Evolutionary conservation across 1,284 basidiomycete genomes (phyloP), one percentile per base, ranked within the genome.

Genomic region (Porogramme epimiltina): DNA sequence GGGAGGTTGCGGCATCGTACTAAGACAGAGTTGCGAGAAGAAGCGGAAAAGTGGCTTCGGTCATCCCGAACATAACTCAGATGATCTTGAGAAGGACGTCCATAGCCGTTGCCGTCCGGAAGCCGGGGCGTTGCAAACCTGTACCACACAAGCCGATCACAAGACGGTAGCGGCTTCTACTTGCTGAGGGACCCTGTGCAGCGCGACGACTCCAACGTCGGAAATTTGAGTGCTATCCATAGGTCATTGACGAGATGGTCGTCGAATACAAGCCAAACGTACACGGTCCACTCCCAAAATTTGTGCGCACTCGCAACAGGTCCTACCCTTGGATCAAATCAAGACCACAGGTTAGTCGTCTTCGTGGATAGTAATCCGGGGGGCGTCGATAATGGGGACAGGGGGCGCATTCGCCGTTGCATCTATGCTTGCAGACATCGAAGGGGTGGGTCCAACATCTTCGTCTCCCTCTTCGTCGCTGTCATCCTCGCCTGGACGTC

Each of bases 311-410:
- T n/a, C n/a, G n/a, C n/a, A n/a, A n/a, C n/a, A n/a, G n/a, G n/a
- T n/a, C n/a, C n/a, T n/a, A n/a, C n/a, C n/a, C n/a, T n/a, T n/a
- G n/a, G n/a, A n/a, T n/a, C n/a, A n/a, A n/a, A n/a, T n/a, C n/a
- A 24, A 37, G 9, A 15, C 9, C 8, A 22, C 11, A 51, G 5
- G 33, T 42, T 59, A 77, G 43, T 78, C 72, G 49, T 84, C 81
- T 55, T 83, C 82, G 49, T 81, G 76, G 49, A 83, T 78, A 2
- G 57, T 71, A 41, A 84, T 77, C 46, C 67, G 73, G 8, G 73
- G 71, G 31, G 69, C 67, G 25, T 73, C 71, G 18, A 69, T 64
- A 48, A 73, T 59, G 8, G 62, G 61, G n/a, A 60, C 59, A 19
- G 55, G 61, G 26, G 46, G 10, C 31, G 45, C 45, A 18, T 53